These are phyloP conservation scores for Cymodocea nodosa DNA, from an alignment of 116 monocot genomes.

Conservation along the genomic window DNA sequence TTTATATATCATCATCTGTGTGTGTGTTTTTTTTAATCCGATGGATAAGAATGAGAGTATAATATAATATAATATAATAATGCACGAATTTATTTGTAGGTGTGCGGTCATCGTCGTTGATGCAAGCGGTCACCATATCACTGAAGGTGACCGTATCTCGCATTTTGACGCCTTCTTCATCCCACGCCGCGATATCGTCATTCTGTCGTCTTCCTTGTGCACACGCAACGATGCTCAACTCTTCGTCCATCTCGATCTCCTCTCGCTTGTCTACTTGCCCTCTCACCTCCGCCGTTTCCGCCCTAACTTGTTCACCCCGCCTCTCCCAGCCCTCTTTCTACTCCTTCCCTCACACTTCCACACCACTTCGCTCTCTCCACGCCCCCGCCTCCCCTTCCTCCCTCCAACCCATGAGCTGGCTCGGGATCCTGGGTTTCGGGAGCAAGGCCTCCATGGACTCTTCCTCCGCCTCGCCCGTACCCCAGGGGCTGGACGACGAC, in stretches of 20 bases:
- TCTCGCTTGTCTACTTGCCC: not conserved
- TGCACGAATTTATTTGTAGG: too few relatives aligned
- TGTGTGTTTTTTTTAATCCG: too few relatives aligned
- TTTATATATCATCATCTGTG: too few relatives aligned
- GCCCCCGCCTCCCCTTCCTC: not conserved
- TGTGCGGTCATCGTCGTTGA: too few relatives aligned
- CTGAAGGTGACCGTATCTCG: not conserved
- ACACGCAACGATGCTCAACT: not conserved
- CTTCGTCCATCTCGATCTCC: not conserved
- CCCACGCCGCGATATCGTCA: not conserved
- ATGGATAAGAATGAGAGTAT: too few relatives aligned
- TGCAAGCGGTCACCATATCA: too few relatives aligned
- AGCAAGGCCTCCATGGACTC: conserved; percentile 13
- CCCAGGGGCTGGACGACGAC: conserved; percentile 54
- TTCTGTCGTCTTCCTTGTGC: not conserved
- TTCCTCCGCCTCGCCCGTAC: conserved; percentile 20
- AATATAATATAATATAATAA: too few relatives aligned
- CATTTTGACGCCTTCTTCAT: too few relatives aligned
- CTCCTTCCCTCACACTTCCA: conserved; percentile 1
- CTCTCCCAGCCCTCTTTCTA: not conserved
- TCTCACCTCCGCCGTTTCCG: not conserved
- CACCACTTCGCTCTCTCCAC: not conserved
- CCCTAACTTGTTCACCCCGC: not conserved
- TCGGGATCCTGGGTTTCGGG: conserved; percentile 40
- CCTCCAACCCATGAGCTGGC: conserved; percentile 40